A percentile compares a stretch with the other conserved stretches of the same genome.
Evolutionary conservation across 441 rosid species (phyloP).

Genomic region (Euphorbia schlechtendalii): DNA sequence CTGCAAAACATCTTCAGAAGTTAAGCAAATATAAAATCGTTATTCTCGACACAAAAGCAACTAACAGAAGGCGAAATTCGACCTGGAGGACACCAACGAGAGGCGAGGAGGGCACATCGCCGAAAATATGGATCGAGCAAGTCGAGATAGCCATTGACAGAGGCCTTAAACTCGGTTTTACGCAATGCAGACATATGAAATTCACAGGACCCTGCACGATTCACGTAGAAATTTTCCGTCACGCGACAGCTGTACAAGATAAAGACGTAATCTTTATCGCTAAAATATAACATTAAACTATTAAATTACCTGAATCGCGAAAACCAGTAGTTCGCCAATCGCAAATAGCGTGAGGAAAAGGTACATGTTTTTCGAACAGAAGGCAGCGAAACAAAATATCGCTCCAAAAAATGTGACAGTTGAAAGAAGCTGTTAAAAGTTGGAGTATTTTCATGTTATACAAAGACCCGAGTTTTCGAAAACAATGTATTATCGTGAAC

Average conservation of each 20-base stretch:
- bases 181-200: constrained; percentile 46
- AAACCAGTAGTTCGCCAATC: constrained; percentile 78
- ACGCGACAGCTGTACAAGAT: neutral
- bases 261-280: neutral
- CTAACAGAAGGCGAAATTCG: neutral
- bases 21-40: too few species aligned
- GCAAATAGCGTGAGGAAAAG: constrained; percentile 73
- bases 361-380: constrained; percentile 78
- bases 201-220: constrained; percentile 50
- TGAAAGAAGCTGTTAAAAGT: constrained; percentile 67
- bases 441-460: neutral
- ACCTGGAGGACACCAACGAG: constrained; percentile 59
- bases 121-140: constrained; percentile 49
- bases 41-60: neutral
- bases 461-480: too few species aligned
- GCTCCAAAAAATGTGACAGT: constrained; percentile 67
- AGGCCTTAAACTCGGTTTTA: constrained; percentile 53
- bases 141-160: constrained; percentile 59
- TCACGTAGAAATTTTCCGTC: neutral
- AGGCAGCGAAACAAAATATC: constrained; percentile 74
- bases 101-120: too few species aligned
- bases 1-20: constrained; percentile 24
- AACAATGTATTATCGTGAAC: too few species aligned
- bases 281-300: too few species aligned
- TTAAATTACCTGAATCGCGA: constrained; percentile 73